Base-by-base conservation (phyloP, 305 asterid genomes). In the Lippia alba region DNA sequence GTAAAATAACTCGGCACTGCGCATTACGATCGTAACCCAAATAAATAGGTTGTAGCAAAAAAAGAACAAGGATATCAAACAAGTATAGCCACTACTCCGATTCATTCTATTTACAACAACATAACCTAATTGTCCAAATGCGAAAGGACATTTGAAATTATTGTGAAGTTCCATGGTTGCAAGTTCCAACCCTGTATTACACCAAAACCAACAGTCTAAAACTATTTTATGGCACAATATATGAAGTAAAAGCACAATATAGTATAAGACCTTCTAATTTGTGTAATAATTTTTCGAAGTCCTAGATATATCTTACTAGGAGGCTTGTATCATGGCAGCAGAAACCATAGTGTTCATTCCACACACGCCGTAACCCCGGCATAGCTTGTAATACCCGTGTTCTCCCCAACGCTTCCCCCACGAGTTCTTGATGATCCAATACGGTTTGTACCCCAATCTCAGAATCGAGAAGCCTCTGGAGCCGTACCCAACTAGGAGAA, bases 321-420 rank as follows among this genome's bases (percentile, higher is more conserved):
- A 74, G 64, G 76, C 33, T 40, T 69, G 76, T 11, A 86, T 84
- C 77, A 82, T 80, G 3, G 85, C 96, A 56, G 94, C 87, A 17
- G 97, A 91, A 71, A 88, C 96, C 97, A 89, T 91, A 0, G 88
- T 76, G 82, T 86, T 86, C 76, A 89, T 82, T 56, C 96, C 96
- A 30, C 97, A 91, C 96, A 89, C 86, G 20, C 91, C 91, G 39
- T 89, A 83, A 49, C 96, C 97, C 58, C 80, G 59, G 78, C 97
- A 91, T 3, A 91, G 60, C 39, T 73, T 76, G 50, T 87, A 91
- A 77, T 89, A 91, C 11, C 94, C 96, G 0, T 80, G 65, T 62
- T 91, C 97, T 0, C 97, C 97, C 97, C 97, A 91, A 0, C 74
- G 74, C 70, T 79, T 73, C 6, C 96, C 97, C 97, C 97, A 89